Evolutionary conservation across 2,329 filamentous ascomycete genomes (phyloP).

Genomic region (Trichoderma cornu-damae): DNA sequence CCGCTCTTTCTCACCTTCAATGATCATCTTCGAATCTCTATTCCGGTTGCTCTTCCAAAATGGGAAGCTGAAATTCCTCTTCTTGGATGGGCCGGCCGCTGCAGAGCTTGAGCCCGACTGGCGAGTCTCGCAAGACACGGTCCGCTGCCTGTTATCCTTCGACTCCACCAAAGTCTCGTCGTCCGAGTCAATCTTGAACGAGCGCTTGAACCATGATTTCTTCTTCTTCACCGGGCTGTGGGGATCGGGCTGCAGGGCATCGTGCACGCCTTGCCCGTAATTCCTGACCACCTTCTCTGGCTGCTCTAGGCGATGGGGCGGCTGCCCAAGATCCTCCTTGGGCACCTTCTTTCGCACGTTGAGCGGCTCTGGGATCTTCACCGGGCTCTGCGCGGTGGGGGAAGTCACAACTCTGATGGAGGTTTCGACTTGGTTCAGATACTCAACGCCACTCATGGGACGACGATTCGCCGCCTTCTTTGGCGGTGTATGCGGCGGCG

Average conservation of each 20-base stretch:
- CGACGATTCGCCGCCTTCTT: constrained; percentile 31
- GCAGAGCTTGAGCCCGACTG: constrained; percentile 22
- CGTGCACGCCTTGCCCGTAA: constrained; percentile 22
- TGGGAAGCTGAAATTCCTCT: constrained; percentile 48
- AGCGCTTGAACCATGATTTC: constrained; percentile 49
- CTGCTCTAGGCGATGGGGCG: constrained; percentile 20
- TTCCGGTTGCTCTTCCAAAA: constrained; percentile 51
- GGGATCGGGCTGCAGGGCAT: background rate
- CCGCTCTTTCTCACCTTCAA: constrained; percentile 41
- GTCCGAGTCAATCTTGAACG: constrained; percentile 33
- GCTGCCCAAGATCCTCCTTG: constrained; percentile 22
- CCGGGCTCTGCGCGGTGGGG: constrained; percentile 35
- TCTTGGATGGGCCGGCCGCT: constrained; percentile 37
- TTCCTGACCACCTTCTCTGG: constrained; percentile 20
- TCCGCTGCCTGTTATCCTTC: constrained; percentile 13
- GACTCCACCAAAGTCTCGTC: constrained; percentile 1
- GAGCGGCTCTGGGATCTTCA: constrained; percentile 36
- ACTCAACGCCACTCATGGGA: constrained; percentile 38
- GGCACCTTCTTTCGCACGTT: constrained; percentile 40
- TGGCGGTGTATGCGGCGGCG: constrained; percentile 37
- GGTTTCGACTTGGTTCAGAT: constrained; percentile 43
- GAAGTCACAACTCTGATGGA: constrained; percentile 54
- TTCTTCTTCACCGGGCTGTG: constrained; percentile 37
- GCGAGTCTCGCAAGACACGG: constrained; percentile 19
- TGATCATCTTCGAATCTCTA: constrained; percentile 42